These are phyloP conservation scores for Mesembryanthemum crystallinum DNA, from an alignment of 148 eudicot genomes.

Conservation along the genomic window DNA sequence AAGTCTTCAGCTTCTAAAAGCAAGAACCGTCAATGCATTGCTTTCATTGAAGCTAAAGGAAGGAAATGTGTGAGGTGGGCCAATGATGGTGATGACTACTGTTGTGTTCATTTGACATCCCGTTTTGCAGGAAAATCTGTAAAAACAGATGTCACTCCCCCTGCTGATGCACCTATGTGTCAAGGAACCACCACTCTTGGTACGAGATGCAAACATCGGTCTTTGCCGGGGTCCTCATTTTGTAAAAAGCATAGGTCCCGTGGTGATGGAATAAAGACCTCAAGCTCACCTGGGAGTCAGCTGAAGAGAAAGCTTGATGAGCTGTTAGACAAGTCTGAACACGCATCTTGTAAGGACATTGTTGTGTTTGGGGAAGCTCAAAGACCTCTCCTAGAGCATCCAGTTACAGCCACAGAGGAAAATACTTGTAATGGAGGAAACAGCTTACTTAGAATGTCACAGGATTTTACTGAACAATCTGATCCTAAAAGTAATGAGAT, in stretches of 20 bases:
- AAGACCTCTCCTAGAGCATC: constrained; percentile 45
- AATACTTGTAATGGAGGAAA: constrained; percentile 30
- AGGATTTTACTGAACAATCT: constrained; percentile 22
- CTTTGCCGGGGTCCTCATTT: constrained; percentile 61
- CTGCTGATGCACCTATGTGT: constrained; percentile 59
- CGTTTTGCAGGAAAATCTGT: constrained; percentile 42
- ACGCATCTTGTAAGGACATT: constrained; percentile 37
- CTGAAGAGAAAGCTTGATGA: constrained; percentile 60
- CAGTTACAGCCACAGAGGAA: constrained; percentile 34
- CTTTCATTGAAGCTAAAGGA: constrained; percentile 87
- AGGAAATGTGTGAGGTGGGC: constrained; percentile 97
- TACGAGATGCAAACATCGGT: constrained; percentile 81
- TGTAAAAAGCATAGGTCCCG: constrained; percentile 84
- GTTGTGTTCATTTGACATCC: constrained; percentile 86
- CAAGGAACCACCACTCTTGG: constrained; percentile 80
- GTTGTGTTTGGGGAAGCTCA: constrained; percentile 39
- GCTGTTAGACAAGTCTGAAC: constrained; percentile 30
- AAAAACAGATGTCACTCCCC: constrained; percentile 45
- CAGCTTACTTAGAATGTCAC: constrained; percentile 29
- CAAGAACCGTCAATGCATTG: constrained; percentile 67
- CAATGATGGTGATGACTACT: constrained; percentile 83
- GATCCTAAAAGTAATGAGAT: constrained; percentile 30
- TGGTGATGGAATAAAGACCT: constrained; percentile 32
- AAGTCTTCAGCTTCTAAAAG: constrained; percentile 34
- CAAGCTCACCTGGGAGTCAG: constrained; percentile 36